Base-by-base conservation (phyloP, 176 grass and related monocot genomes). In the Canna indica region DNA sequence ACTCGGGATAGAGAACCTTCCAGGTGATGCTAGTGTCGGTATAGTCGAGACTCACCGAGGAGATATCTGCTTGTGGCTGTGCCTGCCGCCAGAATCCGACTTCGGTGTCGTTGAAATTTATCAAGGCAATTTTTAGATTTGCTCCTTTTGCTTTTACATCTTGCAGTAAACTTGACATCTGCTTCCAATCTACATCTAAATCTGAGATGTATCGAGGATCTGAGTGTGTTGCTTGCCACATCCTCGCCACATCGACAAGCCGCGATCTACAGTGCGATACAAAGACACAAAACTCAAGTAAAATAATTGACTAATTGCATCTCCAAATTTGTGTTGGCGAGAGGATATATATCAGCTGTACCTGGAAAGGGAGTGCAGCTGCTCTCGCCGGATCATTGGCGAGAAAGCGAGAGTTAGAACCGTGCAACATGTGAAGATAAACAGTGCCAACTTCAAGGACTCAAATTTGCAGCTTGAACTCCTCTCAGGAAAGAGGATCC, bases 401-500 rank as follows among this genome's bases (percentile, higher is more conserved):
- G 35, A 66, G 63, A 66, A 66, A 39, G 18, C 63, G 20, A 66
- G 63, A 36, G 63, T 66, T 3, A 66, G 15, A 39, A 25, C 35
- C 8, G 63, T 66, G 63, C 63, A 66, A 39, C 63, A 38, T 38
- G 32, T 66, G 35, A 66, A 4, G 63, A 66, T 38, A 31, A 66
- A 3, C 20, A 39, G 20, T n/a, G n/a, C n/a, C n/a, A n/a, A n/a
- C n/a, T n/a, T n/a, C n/a, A n/a, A n/a, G n/a, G n/a, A n/a, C n/a
- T 66, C 35, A 1, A 66, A 66, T 34, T 66, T 66, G 63, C 63
- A 66, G 63, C 20, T 14, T 1, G 20, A 66, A 12, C 2, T 24
- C 63, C 18, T 66, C 16, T 66, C 63, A 0, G 33, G 9, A 20
- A 20, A 25, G 10, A 38, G 35, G 20, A 66, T 66, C 63, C 34